Conservation (phyloP, 257 asterid species). For the Hygrophila difformis region DNA sequence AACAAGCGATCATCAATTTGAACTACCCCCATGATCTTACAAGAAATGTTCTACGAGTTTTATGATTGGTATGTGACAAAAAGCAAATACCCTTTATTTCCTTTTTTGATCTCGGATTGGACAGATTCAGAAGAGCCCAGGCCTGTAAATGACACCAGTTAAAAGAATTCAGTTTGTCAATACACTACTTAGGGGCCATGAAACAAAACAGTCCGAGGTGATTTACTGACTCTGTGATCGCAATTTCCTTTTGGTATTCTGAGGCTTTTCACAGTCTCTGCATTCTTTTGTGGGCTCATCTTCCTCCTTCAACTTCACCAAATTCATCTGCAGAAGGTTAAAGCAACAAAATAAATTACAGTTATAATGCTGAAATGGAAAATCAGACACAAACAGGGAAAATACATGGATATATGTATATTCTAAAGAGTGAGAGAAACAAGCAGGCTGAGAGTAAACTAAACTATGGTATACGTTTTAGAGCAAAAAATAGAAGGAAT, state of each 20-base stretch:
- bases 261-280: constrained; percentile 19
- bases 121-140: constrained; percentile 24
- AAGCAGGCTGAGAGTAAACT: too few species aligned
- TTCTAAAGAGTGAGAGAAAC: too few species aligned
- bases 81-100: constrained; percentile 32
- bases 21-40: too few species aligned
- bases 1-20: too few species aligned
- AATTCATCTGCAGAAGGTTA: constrained; percentile 22
- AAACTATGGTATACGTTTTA: too few species aligned
- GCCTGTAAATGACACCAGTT: constrained; percentile 23
- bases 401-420: background rate
- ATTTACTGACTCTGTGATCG: constrained; percentile 36
- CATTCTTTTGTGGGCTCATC: constrained; percentile 16
- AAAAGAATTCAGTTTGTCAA: background rate
- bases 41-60: too few species aligned
- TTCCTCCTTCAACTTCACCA: constrained; percentile 15
- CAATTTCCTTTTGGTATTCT: constrained; percentile 24
- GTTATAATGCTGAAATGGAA: background rate
- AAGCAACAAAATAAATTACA: background rate
- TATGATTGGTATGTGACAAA: background rate
- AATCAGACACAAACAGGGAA: background rate
- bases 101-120: constrained; percentile 25
- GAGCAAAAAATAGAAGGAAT: too few species aligned
- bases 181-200: background rate
- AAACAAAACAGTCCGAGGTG: constrained; percentile 1